Base-by-base conservation (phyloP, 1,284 basidiomycete genomes). In the Singerocomus inundabilis region DNA sequence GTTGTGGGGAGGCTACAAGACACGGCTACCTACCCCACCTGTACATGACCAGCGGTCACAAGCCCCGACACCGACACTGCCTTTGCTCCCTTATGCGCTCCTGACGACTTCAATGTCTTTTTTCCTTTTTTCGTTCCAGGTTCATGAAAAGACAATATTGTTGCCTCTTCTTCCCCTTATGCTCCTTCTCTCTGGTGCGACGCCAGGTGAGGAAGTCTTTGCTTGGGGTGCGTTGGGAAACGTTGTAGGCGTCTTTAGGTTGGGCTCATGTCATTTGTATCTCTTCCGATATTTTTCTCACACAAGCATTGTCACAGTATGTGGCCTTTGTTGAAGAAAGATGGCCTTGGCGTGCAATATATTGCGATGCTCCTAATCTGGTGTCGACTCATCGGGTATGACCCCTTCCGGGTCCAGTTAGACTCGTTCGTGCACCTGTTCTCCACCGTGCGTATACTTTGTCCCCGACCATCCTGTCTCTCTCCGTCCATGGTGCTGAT, bases 61-160 rank as follows among this genome's bases (percentile, higher is more conserved):
- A 28, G 5, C 13, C 66, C 59, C 59, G 60, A 72, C 74, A 1
- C 82, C 80, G 12, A 82, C 81, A 42, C 72, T 85, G 44, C 79
- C 78, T 15, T 72, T 88, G 30, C 75, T 86, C 38, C 85, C 80
- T 15, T 91, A 82, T 62, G 86, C 84, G 2, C 72, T 91, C 30
- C 74, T 90, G 44, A 84, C 82, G 13, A 83, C 81, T 2, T 85
- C 88, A 0, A 78, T 95, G 74, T 88, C 92, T 5, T 96, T 97
- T 76, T 97, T 94, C 72, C 74, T 98, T 24, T 95, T 97, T 71
- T 94, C 93, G 7, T 96, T 97, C 68, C 93, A 97, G 65, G 93
- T 94, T 26, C 93, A 96, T 69, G 93, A 97, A 69, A 97, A 97
- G 75, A 88, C 88, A 3, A 90, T 97, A 41, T 66, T 98, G n/a